Conservation (phyloP, 352 stramenopile genomes). For the Phytopythium vexans region DNA sequence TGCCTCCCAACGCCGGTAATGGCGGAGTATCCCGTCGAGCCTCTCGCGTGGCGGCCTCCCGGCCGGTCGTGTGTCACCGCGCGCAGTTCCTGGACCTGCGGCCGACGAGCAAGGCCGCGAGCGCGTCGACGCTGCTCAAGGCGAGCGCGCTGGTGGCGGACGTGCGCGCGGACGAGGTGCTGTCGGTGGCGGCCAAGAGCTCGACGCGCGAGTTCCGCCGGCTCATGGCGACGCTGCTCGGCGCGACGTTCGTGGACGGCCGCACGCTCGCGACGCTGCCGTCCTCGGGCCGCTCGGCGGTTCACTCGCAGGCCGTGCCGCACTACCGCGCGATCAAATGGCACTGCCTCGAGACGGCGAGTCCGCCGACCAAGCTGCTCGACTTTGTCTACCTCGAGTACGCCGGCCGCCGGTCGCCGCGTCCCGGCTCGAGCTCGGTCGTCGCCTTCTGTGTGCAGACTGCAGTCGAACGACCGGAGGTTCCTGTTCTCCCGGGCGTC, state of each 20-base stretch:
- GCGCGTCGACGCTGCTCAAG: slow-evolving; percentile 66
- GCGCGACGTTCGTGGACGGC: slow-evolving; percentile 56
- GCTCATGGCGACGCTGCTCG: slow-evolving; percentile 51
- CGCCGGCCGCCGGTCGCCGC: slow-evolving; percentile 47
- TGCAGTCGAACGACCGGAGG: slow-evolving; percentile 59
- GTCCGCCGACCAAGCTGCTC: slow-evolving; percentile 19
- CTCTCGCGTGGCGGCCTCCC: slow-evolving; percentile 8
- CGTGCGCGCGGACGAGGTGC: slow-evolving; percentile 48
- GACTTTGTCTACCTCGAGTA: slow-evolving; percentile 82
- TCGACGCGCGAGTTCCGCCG: slow-evolving; percentile 68
- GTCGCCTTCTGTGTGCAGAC: slow-evolving; percentile 76
- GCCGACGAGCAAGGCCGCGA: slow-evolving; percentile 44
- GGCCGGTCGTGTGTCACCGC: slow-evolving; percentile 31
- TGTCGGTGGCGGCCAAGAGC: slow-evolving; percentile 47
- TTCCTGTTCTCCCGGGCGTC: slow-evolving; percentile 59
- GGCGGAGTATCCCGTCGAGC: not conserved
- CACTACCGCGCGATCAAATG: slow-evolving; percentile 74
- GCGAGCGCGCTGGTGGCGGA: slow-evolving; percentile 50
- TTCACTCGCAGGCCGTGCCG: slow-evolving; percentile 1
- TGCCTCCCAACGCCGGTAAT: slow-evolving; percentile 1
- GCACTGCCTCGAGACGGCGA: slow-evolving; percentile 17
- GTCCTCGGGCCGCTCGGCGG: slow-evolving; percentile 6
- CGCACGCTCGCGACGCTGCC: slow-evolving; percentile 65
- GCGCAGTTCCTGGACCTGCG: slow-evolving; percentile 73
- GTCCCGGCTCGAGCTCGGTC: slow-evolving; percentile 42